Base-by-base conservation (phyloP, 257 asterid genomes). In the Euphrasia confusa region DNA sequence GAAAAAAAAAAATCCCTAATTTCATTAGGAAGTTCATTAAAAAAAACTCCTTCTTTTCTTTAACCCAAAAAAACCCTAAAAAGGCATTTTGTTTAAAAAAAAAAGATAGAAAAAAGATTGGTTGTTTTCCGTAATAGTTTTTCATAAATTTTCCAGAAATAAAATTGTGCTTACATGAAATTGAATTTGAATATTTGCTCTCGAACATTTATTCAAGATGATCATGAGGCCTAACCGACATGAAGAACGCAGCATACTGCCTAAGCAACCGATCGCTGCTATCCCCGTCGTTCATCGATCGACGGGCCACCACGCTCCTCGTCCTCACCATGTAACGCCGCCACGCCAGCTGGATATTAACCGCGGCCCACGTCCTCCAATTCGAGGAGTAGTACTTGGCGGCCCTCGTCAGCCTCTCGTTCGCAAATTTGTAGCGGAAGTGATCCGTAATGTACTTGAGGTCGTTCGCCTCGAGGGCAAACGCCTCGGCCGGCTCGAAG, bases 351-450 rank as follows among this genome's bases (percentile, higher is more conserved):
- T 91, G 98, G 69, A 91, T 75, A 67, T 85, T 91, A 7, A 91
- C 95, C 4, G 98, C 95, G 2, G 84, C 98, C 98, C 98, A 91
- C 1, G 96, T 91, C 72, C 96, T 78, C 98, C 98, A 91, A 24
- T 85, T 88, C 76, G 95, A 82, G 0, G 98, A 91, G 64, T 83
- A 83, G 72, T 80, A 88, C 21, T 88, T 71, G 0, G 86, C 83
- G 2, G 87, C 88, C 40, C 95, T 73, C 15, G 64, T 84, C 0
- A 88, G 94, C 75, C 84, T 76, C 77, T 91, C 95, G 17, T 84
- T 88, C 4, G 89, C 84, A 52, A 91, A 91, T 68, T 91, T 84
- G 78, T 85, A 85, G 21, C 96, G 77, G 63, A 91, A 91, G 75
- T 91, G 96, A 27, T 88, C 96, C 0, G 95, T 82, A 66, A 91